Conservation (phyloP, 2,329 filamentous ascomycete genomes). For the Penicillium occitanis region DNA sequence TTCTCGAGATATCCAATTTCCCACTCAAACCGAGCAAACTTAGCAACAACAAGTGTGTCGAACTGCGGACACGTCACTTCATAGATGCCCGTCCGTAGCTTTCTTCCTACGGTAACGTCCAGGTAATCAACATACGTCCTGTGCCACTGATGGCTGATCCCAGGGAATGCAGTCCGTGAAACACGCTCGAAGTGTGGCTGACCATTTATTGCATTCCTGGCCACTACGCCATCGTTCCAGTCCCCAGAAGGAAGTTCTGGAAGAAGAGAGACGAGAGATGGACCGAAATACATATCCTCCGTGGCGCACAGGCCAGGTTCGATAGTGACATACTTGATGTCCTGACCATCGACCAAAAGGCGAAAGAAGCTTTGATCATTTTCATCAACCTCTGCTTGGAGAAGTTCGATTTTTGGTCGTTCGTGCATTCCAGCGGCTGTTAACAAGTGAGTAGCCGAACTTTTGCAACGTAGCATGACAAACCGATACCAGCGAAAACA, state of each 20-base stretch:
- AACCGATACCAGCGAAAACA: too few species aligned
- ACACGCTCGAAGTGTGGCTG: slow-evolving; percentile 26
- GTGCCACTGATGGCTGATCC: slow-evolving; percentile 29
- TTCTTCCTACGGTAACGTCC: slow-evolving; percentile 25
- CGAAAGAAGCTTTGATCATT: slow-evolving; percentile 32
- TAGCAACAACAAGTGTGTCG: slow-evolving; percentile 30
- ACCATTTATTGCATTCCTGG: slow-evolving; percentile 23
- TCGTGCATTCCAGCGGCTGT: neutral
- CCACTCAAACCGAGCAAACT: slow-evolving; percentile 43
- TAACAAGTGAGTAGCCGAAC: too few species aligned
- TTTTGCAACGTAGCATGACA: too few species aligned
- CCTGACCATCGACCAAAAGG: slow-evolving; percentile 25
- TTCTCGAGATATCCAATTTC: slow-evolving; percentile 39
- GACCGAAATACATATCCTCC: slow-evolving; percentile 34
- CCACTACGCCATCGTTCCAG: slow-evolving; percentile 34
- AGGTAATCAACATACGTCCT: slow-evolving; percentile 26
- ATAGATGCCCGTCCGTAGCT: slow-evolving; percentile 29
- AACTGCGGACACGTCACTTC: slow-evolving; percentile 24
- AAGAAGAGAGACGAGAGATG: slow-evolving; percentile 27
- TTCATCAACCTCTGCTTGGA: slow-evolving; percentile 31
- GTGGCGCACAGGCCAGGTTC: slow-evolving; percentile 28
- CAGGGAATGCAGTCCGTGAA: slow-evolving; percentile 25
- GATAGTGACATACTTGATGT: slow-evolving; percentile 34
- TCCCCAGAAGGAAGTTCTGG: slow-evolving; percentile 29
- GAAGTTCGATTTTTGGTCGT: slow-evolving; percentile 24